Evolutionary conservation across 2,329 filamentous ascomycete genomes (phyloP).

Genomic region (Fusarium neocosmosporiellum): DNA sequence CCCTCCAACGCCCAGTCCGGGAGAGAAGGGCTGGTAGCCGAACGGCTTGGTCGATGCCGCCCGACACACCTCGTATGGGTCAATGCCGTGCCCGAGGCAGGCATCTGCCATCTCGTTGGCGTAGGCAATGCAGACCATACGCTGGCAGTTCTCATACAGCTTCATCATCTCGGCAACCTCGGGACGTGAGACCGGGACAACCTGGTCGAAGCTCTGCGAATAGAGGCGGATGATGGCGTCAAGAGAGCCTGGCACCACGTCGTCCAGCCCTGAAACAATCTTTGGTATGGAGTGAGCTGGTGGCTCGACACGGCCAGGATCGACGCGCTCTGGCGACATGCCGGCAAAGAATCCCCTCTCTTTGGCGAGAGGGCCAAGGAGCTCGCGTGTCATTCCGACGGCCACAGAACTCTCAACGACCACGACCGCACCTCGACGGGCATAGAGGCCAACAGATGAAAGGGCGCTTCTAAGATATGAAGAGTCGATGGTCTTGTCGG

Average conservation of each 20-base stretch:
- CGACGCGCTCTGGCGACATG: conserved; percentile 66
- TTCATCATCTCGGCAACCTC: conserved; percentile 70
- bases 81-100: conserved; percentile 57
- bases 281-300: conserved; percentile 61
- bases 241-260: conserved; percentile 57
- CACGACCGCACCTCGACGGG: conserved; percentile 57
- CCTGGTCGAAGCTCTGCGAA: conserved; percentile 56
- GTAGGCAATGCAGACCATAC: conserved; percentile 65
- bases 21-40: conserved; percentile 61
- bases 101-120: conserved; percentile 69
- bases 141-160: conserved; percentile 68
- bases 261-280: conserved; percentile 62
- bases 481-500: conserved; percentile 60
- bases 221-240: conserved; percentile 58
- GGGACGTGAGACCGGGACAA: conserved; percentile 61
- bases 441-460: conserved; percentile 53
- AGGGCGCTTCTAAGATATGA: conserved; percentile 60
- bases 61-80: conserved; percentile 61
- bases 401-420: conserved; percentile 66
- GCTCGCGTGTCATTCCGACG: conserved; percentile 63
- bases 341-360: conserved; percentile 57
- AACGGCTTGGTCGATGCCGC: conserved; percentile 65
- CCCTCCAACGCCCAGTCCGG: conserved; percentile 63
- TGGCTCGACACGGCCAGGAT: conserved; percentile 59
- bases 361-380: conserved; percentile 59